phyloP scores from a whole-genome alignment of 2,329 filamentous ascomycete genomes.

The Trichoderma cornu-damae region DNA sequence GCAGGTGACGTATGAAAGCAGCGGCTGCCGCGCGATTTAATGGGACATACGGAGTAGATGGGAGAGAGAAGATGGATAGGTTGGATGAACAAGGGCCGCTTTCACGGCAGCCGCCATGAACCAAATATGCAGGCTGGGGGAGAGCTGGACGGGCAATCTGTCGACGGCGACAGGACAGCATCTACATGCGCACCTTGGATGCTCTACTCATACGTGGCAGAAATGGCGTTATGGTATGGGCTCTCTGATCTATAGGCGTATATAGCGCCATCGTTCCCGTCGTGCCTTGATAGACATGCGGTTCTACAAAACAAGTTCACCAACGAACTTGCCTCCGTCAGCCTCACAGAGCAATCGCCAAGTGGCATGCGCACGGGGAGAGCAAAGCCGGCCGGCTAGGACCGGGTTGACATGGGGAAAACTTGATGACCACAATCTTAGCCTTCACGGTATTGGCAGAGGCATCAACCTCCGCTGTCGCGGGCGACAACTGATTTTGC shows the following conservation, averaged over 20 bases:
- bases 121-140: neutral
- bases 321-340: neutral
- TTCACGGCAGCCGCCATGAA: neutral
- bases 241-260: too few species aligned
- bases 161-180: neutral
- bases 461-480: neutral
- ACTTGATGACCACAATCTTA: conserved; percentile 1
- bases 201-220: neutral
- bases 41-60: neutral
- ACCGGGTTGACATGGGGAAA: conserved; percentile 9
- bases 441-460: neutral
- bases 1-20: too few species aligned
- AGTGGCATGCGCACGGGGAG: neutral
- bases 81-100: too few species aligned
- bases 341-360: neutral
- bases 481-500: neutral
- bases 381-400: conserved; percentile 4
- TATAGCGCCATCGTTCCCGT: too few species aligned
- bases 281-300: too few species aligned
- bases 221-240: conserved; percentile 2
- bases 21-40: neutral
- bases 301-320: too few species aligned
- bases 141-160: neutral
- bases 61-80: neutral
- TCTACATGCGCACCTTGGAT: neutral